Base-by-base conservation (phyloP, 306 rosid species). In the Begonia peltatifolia region DNA sequence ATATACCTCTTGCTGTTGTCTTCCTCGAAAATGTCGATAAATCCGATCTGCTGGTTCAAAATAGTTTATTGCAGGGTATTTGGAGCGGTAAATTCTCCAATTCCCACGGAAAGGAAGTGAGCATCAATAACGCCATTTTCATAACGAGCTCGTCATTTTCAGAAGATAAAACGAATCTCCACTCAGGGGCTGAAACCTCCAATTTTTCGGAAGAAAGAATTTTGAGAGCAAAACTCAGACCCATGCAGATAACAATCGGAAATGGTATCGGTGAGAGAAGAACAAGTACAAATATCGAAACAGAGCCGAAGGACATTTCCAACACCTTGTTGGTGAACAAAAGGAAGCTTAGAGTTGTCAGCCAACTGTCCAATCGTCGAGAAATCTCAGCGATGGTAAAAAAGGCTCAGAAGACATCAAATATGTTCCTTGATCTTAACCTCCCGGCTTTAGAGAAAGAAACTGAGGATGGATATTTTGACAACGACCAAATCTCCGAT, bases 11-110 rank as follows among this genome's bases (percentile, higher is more conserved):
- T 57, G 78, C 88, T 7, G 64, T 90, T 42, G 79, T 86, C 65
- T 76, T 86, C 79, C 79, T 90, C 41, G 99, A 86, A 64, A 83
- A 79, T 57, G 81, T 74, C 44, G 93, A 90, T 60, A 75, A 81
- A 83, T 89, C 94, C 2, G 96, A 90, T 66, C 61, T 71, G 49
- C 62, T 73, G 41, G 69, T 71, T 69, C 86, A 72, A 56, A 81
- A 50, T 15, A 62, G 82, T 74, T 75, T 90, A 68, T 80, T 78
- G 55, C 82, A 56, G 49, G 99, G 95, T 46, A 62, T 86, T 52
- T 62, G 44, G 73, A 81, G 92, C 0, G 99, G 99, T 57, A 90
- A 86, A 59, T 68, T 90, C 53, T 57, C 69, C 8, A 87, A 90
- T 69, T 76, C 90, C 2, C 72, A 79, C 51, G 99, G 99, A 69